Evolutionary conservation across 495 filamentous ascomycete genomes (phyloP).

Genomic region (Talaromyces borbonicus): DNA sequence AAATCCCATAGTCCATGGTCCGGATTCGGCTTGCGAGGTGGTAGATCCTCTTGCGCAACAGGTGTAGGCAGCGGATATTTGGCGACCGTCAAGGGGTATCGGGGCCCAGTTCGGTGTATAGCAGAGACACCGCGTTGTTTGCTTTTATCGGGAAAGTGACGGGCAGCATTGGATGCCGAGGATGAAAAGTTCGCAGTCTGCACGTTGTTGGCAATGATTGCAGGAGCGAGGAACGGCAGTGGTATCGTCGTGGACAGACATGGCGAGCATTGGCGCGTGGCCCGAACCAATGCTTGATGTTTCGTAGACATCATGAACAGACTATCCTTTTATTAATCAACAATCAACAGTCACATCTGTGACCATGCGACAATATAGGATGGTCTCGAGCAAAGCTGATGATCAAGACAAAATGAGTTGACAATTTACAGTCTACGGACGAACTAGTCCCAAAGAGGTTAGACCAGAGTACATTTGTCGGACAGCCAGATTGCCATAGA

Average conservation of each 20-base stretch:
- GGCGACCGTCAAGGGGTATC: slow-evolving; percentile 55
- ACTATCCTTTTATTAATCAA: no score
- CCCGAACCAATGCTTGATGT: slow-evolving; percentile 25
- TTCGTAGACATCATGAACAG: slow-evolving; percentile 34
- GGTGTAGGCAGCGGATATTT: slow-evolving; percentile 69
- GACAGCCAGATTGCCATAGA: no score
- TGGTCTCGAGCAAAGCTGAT: no score
- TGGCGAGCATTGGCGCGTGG: slow-evolving; percentile 24
- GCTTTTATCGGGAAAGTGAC: slow-evolving; percentile 32
- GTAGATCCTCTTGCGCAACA: slow-evolving; percentile 38
- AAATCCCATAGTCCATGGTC: slow-evolving; percentile 93
- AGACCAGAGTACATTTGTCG: no score
- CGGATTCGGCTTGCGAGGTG: slow-evolving; percentile 37
- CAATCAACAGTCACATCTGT: no score
- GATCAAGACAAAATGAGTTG: no score
- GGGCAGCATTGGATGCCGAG: slow-evolving; percentile 21
- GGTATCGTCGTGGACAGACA: slow-evolving; percentile 29
- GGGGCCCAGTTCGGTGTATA: slow-evolving; percentile 65
- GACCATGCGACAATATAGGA: no score
- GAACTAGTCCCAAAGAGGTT: no score
- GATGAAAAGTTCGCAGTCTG: slow-evolving; percentile 39
- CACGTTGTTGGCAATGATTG: slow-evolving; percentile 31
- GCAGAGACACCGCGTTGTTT: slow-evolving; percentile 66
- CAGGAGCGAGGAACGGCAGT: slow-evolving; percentile 35
- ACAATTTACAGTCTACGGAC: no score